A percentile compares a stretch with the other conserved stretches of the same genome.
These are phyloP conservation scores for Byssochlamys sp. DNA, from an alignment of 2,329 filamentous ascomycete species.

Conservation along the genomic window DNA sequence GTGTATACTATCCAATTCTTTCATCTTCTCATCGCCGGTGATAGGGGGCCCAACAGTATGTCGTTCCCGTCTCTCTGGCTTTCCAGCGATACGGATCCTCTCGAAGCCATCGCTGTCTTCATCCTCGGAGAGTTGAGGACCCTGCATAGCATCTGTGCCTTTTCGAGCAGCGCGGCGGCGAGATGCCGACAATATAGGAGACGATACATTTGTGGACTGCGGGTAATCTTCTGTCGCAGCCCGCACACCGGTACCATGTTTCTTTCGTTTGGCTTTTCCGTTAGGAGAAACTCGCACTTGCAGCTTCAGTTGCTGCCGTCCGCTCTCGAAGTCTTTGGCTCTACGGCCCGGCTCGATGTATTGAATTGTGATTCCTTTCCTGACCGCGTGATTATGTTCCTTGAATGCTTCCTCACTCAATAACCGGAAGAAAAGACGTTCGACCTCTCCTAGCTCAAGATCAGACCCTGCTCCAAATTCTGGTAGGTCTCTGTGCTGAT, in stretches of 20 bases:
- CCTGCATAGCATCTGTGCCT: constrained; percentile 6
- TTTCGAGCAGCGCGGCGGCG: constrained; percentile 23
- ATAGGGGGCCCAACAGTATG: constrained; percentile 37
- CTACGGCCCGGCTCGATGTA: constrained; percentile 48
- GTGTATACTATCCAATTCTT: constrained; percentile 34
- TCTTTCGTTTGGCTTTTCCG: constrained; percentile 24
- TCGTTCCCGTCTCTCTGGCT: constrained; percentile 15
- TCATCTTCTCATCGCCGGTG: constrained; percentile 33
- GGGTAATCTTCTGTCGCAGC: constrained; percentile 40
- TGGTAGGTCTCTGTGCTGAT: constrained; percentile 43
- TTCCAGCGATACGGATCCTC: constrained; percentile 28
- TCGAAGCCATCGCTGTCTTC: constrained; percentile 38
- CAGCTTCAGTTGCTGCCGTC: constrained; percentile 40
- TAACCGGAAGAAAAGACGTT: constrained; percentile 73
- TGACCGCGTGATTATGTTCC: constrained; percentile 60
- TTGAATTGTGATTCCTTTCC: constrained; percentile 58
- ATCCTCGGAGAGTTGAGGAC: constrained; percentile 14
- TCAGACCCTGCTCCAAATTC: constrained; percentile 60
- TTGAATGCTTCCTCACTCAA: constrained; percentile 62
- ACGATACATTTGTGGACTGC: constrained; percentile 58
- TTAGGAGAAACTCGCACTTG: constrained; percentile 44
- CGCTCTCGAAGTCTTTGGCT: constrained; percentile 37
- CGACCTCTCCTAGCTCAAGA: constrained; percentile 64
- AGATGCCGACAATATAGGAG: constrained; percentile 46
- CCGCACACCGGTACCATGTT: constrained; percentile 21